Evolutionary conservation across 306 rosid species (phyloP).

Genomic region (Hippophae rhamnoides): DNA sequence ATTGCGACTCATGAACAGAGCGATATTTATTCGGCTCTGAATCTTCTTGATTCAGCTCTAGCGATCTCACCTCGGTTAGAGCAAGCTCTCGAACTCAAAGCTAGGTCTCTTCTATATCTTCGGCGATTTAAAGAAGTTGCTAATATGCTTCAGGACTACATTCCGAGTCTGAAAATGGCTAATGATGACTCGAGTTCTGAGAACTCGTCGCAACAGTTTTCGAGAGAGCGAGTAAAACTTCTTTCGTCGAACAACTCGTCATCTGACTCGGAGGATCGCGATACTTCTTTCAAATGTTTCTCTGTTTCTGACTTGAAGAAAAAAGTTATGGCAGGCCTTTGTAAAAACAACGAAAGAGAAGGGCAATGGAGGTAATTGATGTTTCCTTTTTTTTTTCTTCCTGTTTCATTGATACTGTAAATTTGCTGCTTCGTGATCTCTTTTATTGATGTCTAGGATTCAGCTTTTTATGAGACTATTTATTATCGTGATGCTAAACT

Average conservation of each 20-base stretch:
- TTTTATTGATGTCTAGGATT: slow-evolving; percentile 9
- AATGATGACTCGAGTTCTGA: slow-evolving; percentile 57
- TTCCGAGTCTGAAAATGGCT: slow-evolving; percentile 75
- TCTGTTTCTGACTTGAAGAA: slow-evolving; percentile 88
- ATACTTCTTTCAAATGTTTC: slow-evolving; percentile 81
- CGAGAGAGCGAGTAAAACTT: slow-evolving; percentile 69
- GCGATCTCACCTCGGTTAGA: slow-evolving; percentile 64
- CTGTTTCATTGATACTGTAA: slow-evolving; percentile 38
- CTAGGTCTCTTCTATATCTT: slow-evolving; percentile 62
- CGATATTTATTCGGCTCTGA: slow-evolving; percentile 57
- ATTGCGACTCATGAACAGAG: slow-evolving; percentile 61
- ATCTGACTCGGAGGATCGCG: slow-evolving; percentile 28
- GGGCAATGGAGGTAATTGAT: slow-evolving; percentile 89
- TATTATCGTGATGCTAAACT: slow-evolving; percentile 18
- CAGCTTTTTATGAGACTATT: slow-evolving; percentile 22
- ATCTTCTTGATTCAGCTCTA: slow-evolving; percentile 71
- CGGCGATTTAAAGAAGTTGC: slow-evolving; percentile 83
- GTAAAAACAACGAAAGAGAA: slow-evolving; percentile 66
- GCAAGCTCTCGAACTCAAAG: slow-evolving; percentile 74
- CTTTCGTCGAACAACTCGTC: slow-evolving; percentile 32
- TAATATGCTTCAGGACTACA: slow-evolving; percentile 84
- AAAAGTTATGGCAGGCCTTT: slow-evolving; percentile 79
- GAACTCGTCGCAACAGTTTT: slow-evolving; percentile 45
- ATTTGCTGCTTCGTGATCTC: slow-evolving; percentile 3
- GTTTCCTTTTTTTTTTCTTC: neutral